Percentiles rank a stretch among this genome's conserved stretches.
phyloP scores from a whole-genome alignment of 2,329 filamentous ascomycete genomes.

The Ophidiomyces ophidiicola region DNA sequence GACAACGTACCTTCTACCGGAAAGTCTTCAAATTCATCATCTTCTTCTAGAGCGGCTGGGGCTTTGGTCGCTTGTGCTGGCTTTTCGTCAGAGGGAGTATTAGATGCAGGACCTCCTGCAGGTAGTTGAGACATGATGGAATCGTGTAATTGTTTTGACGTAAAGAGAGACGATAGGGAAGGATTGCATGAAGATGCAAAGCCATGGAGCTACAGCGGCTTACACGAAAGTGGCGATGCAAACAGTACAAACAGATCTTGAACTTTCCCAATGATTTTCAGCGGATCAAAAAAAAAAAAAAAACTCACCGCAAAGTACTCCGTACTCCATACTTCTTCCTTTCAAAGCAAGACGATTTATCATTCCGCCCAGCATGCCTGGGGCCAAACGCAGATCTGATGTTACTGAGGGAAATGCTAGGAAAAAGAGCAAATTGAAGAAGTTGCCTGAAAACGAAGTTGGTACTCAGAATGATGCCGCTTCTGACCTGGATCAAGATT shows the following conservation, averaged over 20 bases:
- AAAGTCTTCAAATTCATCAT: conserved; percentile 99
- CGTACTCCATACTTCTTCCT: neutral
- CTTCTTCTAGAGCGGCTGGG: conserved; percentile 74
- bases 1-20: conserved; percentile 67
- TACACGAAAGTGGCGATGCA: too few species aligned
- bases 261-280: neutral
- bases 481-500: neutral
- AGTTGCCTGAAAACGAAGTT: conserved; percentile 14
- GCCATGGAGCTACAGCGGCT: too few species aligned
- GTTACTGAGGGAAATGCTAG: conserved; percentile 28
- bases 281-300: neutral
- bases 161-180: too few species aligned
- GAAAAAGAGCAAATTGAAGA: conserved; percentile 31
- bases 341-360: conserved; percentile 9
- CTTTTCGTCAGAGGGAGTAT: too few species aligned
- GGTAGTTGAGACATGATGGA: too few species aligned
- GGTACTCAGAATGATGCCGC: neutral
- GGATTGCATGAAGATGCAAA: too few species aligned
- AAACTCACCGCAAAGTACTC: neutral
- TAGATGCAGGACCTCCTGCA: too few species aligned
- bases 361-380: conserved; percentile 29
- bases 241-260: conserved; percentile 4
- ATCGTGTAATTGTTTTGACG: too few species aligned
- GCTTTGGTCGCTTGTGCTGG: conserved; percentile 49
- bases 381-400: conserved; percentile 32